Evolutionary conservation across 768 basidiomycete genomes (phyloP).

Genomic region (Calocera cornea): DNA sequence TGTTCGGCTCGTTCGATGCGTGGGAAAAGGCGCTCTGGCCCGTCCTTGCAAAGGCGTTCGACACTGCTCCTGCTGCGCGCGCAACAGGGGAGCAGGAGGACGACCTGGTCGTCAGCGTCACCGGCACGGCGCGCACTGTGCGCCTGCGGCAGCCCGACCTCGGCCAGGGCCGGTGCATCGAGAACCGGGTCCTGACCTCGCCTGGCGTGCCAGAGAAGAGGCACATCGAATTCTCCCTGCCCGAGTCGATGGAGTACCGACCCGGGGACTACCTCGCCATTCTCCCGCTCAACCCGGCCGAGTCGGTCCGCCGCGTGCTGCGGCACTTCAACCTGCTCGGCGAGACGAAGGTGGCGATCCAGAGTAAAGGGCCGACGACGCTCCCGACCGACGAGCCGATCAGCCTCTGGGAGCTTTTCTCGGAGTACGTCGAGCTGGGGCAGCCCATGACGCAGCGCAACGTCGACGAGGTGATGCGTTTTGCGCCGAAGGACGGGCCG

Average conservation of each 20-base stretch:
- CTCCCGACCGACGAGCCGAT: conserved; percentile 31
- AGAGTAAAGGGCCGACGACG: conserved; percentile 27
- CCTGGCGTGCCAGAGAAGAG: conserved; percentile 30
- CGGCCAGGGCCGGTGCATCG: conserved; percentile 28
- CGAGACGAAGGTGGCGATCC: conserved; percentile 23
- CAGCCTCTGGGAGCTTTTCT: conserved; percentile 27
- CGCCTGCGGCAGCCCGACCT: conserved; percentile 30
- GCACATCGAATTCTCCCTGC: conserved; percentile 34
- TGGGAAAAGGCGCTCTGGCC: conserved; percentile 32
- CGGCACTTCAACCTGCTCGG: conserved; percentile 11
- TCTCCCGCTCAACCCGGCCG: conserved; percentile 17
- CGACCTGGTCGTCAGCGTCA: neutral
- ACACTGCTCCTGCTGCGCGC: conserved; percentile 11
- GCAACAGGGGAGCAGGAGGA: neutral
- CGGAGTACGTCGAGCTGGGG: conserved; percentile 36
- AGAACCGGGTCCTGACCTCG: conserved; percentile 30
- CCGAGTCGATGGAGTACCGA: conserved; percentile 27
- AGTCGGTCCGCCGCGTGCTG: conserved; percentile 11
- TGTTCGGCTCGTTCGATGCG: conserved; percentile 35
- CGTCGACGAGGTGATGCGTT: conserved; percentile 24
- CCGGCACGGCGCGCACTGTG: conserved; percentile 19
- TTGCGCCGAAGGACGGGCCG: conserved; percentile 16
- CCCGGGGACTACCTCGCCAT: conserved; percentile 39
- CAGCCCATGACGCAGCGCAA: conserved; percentile 36
- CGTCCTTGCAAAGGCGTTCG: conserved; percentile 23